Base-by-base conservation (phyloP, 345 rosid species). In the Geranium rotundifolium region DNA sequence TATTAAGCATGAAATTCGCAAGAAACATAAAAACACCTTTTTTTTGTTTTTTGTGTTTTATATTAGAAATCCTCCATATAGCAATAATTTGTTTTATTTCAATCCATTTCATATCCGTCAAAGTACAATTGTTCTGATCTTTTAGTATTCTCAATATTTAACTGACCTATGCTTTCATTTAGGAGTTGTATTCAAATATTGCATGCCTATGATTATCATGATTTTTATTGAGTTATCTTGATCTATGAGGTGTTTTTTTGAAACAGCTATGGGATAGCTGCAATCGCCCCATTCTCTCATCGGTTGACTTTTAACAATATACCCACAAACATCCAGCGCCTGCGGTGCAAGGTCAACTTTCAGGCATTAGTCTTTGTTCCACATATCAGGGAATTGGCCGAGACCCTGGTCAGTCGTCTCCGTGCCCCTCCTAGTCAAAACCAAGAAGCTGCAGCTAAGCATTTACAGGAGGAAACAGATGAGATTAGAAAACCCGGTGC, bases 301-400 rank as follows among this genome's bases (percentile, higher is more conserved):
- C 96, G 90, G 56, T 75, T 93, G 67, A 87, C 84, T 10, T 93
- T 93, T 77, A 96, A 93, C 64, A 80, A 83, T 67, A 66, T 93
- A 74, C 92, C 95, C 6, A 63, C 66, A 30, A 65, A 77, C 69
- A 81, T 88, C 70, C 99, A 86, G 66, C 91, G 79, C 57, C 78
- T 93, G 56, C 86, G 95, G n/a, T 93, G 99, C 71, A 93, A 86
- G 86, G 99, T 93, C 62, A 90, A 90, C 74, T 90, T 88, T 64
- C 80, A 90, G 72, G 96, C 97, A 34, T 74, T 90, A 57, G 73
- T 34, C 72, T 93, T 88, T 65, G 85, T 90, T 66, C 80, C 85
- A 65, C 82, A 59, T 67, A 76, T 90, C 67, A 81, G 67, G 69
- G 59, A 59, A 56, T 71, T 93, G 64, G 95, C 92, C 29, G 84